Base-by-base conservation (phyloP, 2,329 filamentous ascomycete species). In the Colletotrichum theobromicola region DNA sequence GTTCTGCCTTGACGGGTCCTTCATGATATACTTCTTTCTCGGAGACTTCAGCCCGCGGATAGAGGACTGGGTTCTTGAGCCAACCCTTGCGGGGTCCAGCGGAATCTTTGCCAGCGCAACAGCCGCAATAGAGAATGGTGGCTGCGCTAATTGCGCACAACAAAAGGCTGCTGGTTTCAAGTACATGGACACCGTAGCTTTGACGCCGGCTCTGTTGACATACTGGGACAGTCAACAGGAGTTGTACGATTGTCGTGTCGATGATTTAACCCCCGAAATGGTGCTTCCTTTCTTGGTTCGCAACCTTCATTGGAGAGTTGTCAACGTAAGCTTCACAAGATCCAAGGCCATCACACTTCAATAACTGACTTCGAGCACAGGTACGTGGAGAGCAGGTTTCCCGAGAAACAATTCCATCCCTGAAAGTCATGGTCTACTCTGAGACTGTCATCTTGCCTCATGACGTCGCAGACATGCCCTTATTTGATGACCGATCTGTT, bases 141-240 rank as follows among this genome's bases (percentile, higher is more conserved):
- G 62, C 64, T 67, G 64, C 37, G 37, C 34, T 57, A 71, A 66
- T n/a, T 46, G 68, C 26, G n/a, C 46, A 13, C 10, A 57, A 30
- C 68, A 71, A 15, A 24, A 67, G 32, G 68, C 32, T 13, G 7
- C 13, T 18, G 68, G 62, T 24, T 15, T 60, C 46, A 71, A 66
- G 62, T 71, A 71, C 46, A 58, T 58, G 60, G 68, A 71, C 32
- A 71, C 46, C 4, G 24, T 71, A 15, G 30, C 68, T 15, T 37
- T 71, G 42, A 71, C 68, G 12, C 68, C 60, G n/a, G 62, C 62
- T 18, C 69, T 72, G 18, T 30, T 67, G 62, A 61, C 55, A 12
- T 72, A 68, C 35, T 67, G 53, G 60, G 34, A 67, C 4, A 66
- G 8, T n/a, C 61, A 46, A 8, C 46, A 72, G 16, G 63, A 68